Evolutionary conservation across 2,329 filamentous ascomycete genomes (phyloP), one percentile per base, ranked within the genome.

Genomic region (Thelonectria rubi): DNA sequence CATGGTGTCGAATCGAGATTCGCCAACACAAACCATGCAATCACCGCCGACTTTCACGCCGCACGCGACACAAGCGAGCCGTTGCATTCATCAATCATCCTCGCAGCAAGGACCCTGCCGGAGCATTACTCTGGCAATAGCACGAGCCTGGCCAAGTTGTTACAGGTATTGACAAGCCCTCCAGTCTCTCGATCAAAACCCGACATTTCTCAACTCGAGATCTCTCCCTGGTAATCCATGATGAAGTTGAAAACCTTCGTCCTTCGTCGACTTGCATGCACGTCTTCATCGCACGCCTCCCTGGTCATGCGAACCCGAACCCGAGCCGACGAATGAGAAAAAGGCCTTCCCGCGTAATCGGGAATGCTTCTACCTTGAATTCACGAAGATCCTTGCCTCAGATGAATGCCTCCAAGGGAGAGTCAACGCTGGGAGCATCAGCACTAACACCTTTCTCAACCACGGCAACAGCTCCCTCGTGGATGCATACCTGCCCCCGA

Each of bases 1-100:
- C 30, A 43, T 34, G 30, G 37, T 53, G 42, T 69, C 63, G 63
- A 70, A 70, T 65, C 59, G 65, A 65, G 65, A 65, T 61, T 42
- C 20, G n/a, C 37, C 12, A 10, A 46, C 20, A 21, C 55, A 57
- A 42, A 20, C 43, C 24, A n/a, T 34, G 39, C 26, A 39, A 40
- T 37, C 34, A 37, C 15, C 6, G 10, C 32, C n/a, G 3, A 24
- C 37, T 43, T 55, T 55, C 12, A 46, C 43, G 52, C 43, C 17
- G 20, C 52, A 55, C 20, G 43, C 53, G 43, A 48, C 30, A 21
- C 30, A 21, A 20, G 42, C 11, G 20, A 42, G 17, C 40, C 15
- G 10, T 17, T 5, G 26, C 10, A 30, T 5, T 6, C 26, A 30
- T 30, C 10, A 6, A 30, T 30, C 26, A 30, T 30, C 26, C 6